Evolutionary conservation across 495 filamentous ascomycete genomes (phyloP).

Genomic region (Trichoderma erinaceum): DNA sequence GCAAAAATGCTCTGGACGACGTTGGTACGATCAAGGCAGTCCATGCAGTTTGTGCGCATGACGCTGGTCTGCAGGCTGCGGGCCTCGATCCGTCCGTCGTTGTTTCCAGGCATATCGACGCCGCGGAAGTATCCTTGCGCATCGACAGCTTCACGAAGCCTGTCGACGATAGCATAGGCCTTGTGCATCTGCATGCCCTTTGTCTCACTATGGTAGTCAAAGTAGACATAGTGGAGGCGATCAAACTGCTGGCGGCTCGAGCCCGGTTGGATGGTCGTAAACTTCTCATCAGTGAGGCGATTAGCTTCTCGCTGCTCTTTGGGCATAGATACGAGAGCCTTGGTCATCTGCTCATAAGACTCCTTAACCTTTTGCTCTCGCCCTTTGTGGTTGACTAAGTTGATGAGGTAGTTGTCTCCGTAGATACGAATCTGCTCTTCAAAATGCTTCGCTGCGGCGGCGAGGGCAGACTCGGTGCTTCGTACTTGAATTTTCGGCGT

Average conservation of each 20-base stretch:
- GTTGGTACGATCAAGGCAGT: conserved; percentile 96
- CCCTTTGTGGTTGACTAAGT: conserved; percentile 91
- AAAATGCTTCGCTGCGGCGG: conserved; percentile 79
- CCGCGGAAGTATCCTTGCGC: conserved; percentile 89
- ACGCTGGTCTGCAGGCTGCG: conserved; percentile 76
- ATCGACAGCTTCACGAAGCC: conserved; percentile 62
- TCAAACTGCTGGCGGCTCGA: conserved; percentile 54
- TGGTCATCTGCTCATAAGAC: conserved; percentile 85
- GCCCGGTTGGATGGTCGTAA: conserved; percentile 65
- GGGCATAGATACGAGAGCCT: conserved; percentile 62
- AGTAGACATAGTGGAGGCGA: conserved; percentile 89
- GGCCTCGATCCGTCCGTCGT: conserved; percentile 65
- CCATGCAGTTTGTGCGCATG: conserved; percentile 97
- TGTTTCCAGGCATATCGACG: conserved; percentile 67
- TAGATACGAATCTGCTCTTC: conserved; percentile 86
- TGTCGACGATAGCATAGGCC: conserved; percentile 77
- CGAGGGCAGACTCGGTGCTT: conserved; percentile 70
- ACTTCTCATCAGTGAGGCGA: conserved; percentile 63
- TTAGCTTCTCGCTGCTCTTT: conserved; percentile 54
- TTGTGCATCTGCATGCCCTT: conserved; percentile 91
- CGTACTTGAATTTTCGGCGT: conserved; percentile 83
- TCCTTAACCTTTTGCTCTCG: conserved; percentile 80
- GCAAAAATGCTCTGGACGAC: conserved; percentile 95
- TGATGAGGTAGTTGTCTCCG: conserved; percentile 94
- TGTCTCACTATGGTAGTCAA: conserved; percentile 97